Evolutionary conservation across 345 rosid species (phyloP).

Genomic region (Cardamine resedifolia): DNA sequence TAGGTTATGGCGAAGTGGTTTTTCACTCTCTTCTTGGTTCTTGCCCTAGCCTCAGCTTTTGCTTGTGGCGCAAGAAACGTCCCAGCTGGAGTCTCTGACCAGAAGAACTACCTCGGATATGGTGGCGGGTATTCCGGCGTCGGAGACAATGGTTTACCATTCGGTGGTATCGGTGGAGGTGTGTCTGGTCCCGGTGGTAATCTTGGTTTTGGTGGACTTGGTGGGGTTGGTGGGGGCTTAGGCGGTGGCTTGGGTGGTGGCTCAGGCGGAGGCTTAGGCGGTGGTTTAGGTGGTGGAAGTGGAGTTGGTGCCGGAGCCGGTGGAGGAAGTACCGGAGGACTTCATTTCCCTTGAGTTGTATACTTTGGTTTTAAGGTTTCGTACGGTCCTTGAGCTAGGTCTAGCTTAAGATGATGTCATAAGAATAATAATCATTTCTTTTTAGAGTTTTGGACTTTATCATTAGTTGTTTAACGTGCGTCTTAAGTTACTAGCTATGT

Average conservation of each 20-base stretch:
- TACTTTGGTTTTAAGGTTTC: constrained; percentile 10
- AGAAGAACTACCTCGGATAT: constrained; percentile 64
- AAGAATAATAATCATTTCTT: constrained; percentile 19
- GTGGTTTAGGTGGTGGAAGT: constrained; percentile 28
- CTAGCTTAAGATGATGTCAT: constrained; percentile 24
- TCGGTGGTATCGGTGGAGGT: constrained; percentile 61
- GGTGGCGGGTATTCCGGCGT: constrained; percentile 71
- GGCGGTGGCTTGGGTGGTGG: constrained; percentile 30
- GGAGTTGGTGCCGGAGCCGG: constrained; percentile 45
- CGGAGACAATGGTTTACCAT: constrained; percentile 54
- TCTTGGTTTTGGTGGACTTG: constrained; percentile 39
- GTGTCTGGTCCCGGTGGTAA: constrained; percentile 45
- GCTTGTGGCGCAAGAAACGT: constrained; percentile 44
- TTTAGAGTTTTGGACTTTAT: constrained; percentile 8
- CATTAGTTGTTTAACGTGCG: constrained; percentile 20
- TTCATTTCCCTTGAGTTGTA: constrained; percentile 40
- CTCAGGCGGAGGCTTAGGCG: constrained; percentile 9
- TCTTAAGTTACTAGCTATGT: constrained; percentile 24
- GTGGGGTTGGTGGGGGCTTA: constrained; percentile 38
- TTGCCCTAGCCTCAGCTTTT: constrained; percentile 41
- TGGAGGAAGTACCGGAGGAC: constrained; percentile 30
- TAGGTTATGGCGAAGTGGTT: constrained; percentile 41
- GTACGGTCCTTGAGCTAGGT: constrained; percentile 25
- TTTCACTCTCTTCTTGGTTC: constrained; percentile 35
- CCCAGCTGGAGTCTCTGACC: constrained; percentile 60